phyloP scores from a whole-genome alignment of 2,329 filamentous ascomycete species.

The Diaporthe sp. region DNA sequence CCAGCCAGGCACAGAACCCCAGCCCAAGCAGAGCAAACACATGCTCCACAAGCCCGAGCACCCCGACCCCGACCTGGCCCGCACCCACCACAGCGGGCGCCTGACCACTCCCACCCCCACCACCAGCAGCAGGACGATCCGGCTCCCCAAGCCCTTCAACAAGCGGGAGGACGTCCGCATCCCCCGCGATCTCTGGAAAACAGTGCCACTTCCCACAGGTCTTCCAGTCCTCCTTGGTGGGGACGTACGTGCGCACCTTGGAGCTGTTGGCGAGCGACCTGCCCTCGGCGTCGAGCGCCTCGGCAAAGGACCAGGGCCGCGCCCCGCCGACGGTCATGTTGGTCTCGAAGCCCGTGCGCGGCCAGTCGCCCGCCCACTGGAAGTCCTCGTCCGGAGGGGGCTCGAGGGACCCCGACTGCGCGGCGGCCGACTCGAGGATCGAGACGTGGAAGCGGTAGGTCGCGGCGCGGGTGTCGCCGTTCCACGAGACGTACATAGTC shows the following conservation, averaged over 20 bases:
- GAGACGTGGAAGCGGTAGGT: constrained; percentile 36
- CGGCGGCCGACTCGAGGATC: neutral
- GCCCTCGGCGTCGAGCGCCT: constrained; percentile 32
- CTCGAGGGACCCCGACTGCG: neutral
- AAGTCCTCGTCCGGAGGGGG: constrained; percentile 9
- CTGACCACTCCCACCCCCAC: neutral
- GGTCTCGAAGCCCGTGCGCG: constrained; percentile 31
- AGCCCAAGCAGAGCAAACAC: constrained; percentile 32
- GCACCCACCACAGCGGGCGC: neutral
- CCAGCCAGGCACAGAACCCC: constrained; percentile 30
- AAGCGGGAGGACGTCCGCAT: constrained; percentile 20
- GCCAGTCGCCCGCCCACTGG: constrained; percentile 23
- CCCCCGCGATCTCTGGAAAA: constrained; percentile 8
- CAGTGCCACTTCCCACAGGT: constrained; percentile 32
- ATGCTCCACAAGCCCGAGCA: constrained; percentile 29
- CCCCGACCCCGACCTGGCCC: neutral
- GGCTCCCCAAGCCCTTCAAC: neutral
- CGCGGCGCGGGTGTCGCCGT: constrained; percentile 32
- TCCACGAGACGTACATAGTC: constrained; percentile 36
- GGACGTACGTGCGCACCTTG: constrained; percentile 36
- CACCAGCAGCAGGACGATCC: neutral
- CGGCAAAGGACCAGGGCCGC: constrained; percentile 33
- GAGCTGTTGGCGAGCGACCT: constrained; percentile 32
- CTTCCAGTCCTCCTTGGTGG: constrained; percentile 4
- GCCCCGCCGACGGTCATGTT: constrained; percentile 33